Evolutionary conservation across 805 yeast genomes (phyloP).

Genomic region (Candida ovalis): DNA sequence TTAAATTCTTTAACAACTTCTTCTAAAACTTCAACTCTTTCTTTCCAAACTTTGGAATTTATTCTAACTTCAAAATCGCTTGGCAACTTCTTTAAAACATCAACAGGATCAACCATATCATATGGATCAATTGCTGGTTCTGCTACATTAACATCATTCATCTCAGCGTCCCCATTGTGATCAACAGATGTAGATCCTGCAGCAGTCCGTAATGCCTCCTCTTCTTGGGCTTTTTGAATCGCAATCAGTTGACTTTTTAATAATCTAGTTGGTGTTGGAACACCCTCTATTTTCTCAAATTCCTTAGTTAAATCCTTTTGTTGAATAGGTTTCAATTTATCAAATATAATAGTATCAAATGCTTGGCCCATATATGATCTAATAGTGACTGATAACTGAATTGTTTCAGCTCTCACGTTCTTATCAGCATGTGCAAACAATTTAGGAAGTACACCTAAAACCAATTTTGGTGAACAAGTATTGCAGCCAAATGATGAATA

Average conservation of each 20-base stretch:
- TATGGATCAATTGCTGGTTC: constrained; percentile 52
- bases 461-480: constrained; percentile 52
- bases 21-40: constrained; percentile 80
- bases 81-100: constrained; percentile 65
- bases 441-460: constrained; percentile 57
- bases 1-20: constrained; percentile 51
- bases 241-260: constrained; percentile 51
- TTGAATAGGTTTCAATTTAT: constrained; percentile 84
- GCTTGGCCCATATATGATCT: constrained; percentile 71
- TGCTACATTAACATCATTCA: constrained; percentile 30
- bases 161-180: constrained; percentile 37
- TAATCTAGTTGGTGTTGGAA: constrained; percentile 51
- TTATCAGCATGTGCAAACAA: constrained; percentile 83
- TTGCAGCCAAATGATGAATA: constrained; percentile 61
- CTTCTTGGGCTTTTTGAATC: not conserved
- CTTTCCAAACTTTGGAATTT: constrained; percentile 80
- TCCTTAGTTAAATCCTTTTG: constrained; percentile 75
- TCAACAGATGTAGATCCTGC: constrained; percentile 15
- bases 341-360: constrained; percentile 55
- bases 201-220: constrained; percentile 8
- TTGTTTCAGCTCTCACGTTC: constrained; percentile 78
- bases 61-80: constrained; percentile 51
- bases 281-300: constrained; percentile 48
- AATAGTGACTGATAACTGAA: constrained; percentile 61
- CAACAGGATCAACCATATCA: constrained; percentile 67